A percentile compares a stretch with the other conserved stretches of the same genome.
phyloP scores from a whole-genome alignment of 106 monocot species.

The Chionographis japonica region DNA sequence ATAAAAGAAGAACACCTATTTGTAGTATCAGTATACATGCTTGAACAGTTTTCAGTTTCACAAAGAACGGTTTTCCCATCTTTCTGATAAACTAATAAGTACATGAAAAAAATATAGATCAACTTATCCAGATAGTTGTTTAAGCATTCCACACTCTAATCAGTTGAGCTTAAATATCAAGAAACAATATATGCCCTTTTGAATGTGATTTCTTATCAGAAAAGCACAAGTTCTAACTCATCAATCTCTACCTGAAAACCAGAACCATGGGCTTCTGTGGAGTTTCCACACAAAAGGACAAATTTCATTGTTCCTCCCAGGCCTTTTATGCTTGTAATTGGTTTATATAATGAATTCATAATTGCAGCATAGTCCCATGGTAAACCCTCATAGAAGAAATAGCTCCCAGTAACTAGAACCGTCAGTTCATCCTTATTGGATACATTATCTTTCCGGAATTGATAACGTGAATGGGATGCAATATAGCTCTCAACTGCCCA shows the following conservation, averaged over 20 bases:
- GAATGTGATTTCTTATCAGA: background rate
- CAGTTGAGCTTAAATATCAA: background rate
- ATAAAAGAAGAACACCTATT: too few relatives aligned
- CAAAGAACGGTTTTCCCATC: too few relatives aligned
- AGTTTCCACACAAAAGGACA: slow-evolving; percentile 68
- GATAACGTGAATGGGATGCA: slow-evolving; percentile 39
- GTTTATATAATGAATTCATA: slow-evolving; percentile 46
- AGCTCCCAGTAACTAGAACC: slow-evolving; percentile 62
- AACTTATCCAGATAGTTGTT: too few relatives aligned
- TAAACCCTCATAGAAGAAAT: slow-evolving; percentile 55
- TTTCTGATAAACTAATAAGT: too few relatives aligned
- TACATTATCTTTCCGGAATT: slow-evolving; percentile 47
- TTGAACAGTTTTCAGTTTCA: too few relatives aligned
- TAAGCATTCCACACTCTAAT: too few relatives aligned
- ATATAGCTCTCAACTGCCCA: slow-evolving; percentile 48
- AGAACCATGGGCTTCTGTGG: slow-evolving; percentile 33
- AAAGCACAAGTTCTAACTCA: background rate
- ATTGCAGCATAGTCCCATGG: slow-evolving; percentile 52
- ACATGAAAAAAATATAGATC: too few relatives aligned
- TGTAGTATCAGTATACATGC: too few relatives aligned
- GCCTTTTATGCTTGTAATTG: slow-evolving; percentile 31
- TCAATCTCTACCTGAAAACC: slow-evolving; percentile 61
- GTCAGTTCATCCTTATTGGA: slow-evolving; percentile 60
- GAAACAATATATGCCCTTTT: background rate
- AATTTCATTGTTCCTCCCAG: slow-evolving; percentile 46